phyloP scores from a whole-genome alignment of 148 eudicot species.

The Cornus controversa region DNA sequence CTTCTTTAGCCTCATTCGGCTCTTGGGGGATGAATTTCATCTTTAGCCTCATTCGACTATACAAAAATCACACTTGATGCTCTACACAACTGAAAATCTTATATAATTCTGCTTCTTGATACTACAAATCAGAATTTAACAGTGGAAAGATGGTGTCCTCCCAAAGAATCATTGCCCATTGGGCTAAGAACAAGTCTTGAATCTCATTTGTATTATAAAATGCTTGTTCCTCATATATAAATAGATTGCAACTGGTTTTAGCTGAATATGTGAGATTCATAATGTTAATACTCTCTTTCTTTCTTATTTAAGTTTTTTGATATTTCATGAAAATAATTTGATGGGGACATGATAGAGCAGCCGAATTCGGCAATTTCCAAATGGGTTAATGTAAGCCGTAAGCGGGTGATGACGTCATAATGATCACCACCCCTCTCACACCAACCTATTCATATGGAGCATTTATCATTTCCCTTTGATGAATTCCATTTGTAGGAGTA shows the following conservation, averaged over 20 bases:
- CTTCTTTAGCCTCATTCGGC: not conserved
- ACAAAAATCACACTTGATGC: not conserved
- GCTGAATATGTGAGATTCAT: not conserved
- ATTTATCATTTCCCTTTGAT: no score
- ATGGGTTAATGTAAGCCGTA: no score
- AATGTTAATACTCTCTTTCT: not conserved
- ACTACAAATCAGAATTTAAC: not conserved
- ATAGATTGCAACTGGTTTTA: not conserved
- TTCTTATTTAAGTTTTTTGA: no score
- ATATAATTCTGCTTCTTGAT: not conserved
- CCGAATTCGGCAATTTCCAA: no score
- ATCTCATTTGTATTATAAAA: not conserved
- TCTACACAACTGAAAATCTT: not conserved
- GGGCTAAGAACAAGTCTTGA: not conserved
- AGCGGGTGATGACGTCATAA: no score
- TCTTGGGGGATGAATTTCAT: not conserved
- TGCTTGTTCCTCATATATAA: not conserved
- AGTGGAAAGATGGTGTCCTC: not conserved
- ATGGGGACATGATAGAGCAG: no score
- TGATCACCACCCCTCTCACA: no score
- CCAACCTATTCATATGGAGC: no score
- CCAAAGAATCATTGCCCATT: not conserved
- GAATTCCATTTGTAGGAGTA: no score
- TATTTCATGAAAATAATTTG: no score
- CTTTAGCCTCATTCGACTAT: no score